Evolutionary conservation across 1,284 basidiomycete genomes (phyloP), one percentile per base, ranked within the genome.

Genomic region (Trichosporon faecale): DNA sequence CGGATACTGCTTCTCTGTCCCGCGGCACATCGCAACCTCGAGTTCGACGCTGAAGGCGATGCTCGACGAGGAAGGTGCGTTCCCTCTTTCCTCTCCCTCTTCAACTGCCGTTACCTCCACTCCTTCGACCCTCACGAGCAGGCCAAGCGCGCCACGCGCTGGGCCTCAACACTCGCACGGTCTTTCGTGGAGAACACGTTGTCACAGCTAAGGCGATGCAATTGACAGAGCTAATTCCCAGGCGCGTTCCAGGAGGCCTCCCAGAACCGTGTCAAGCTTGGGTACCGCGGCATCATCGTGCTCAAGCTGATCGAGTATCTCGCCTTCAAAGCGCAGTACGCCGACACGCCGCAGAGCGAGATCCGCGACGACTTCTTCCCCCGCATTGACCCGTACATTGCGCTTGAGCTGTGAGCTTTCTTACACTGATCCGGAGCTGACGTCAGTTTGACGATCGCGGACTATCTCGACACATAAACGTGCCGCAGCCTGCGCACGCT

Each of bases 221-320:
- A 37, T n/a, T 5, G 16, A 3, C 16, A 18, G 1, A 25, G 31
- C 31, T 67, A 63, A 25, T 11, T 23, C n/a, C 9, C 67, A 81
- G 82, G 80, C 66, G 82, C 80, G 2, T 85, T 85, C 69, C 78
- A 77, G 25, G 85, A 85, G 73, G 78, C 83, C 0, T 79, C 81
- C 70, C 82, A 77, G 65, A 81, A 83, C 44, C 77, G 78, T 1
- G 83, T 82, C 64, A 76, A 76, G 21, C 75, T 85, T 14, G 79
- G 84, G 63, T 82, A 85, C 67, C 78, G 85, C 52, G 85, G 85
- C 9, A 85, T 86, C 65, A 84, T 88, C 31, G 79, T 88, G 21
- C 85, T 86, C 73, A 88, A 87, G 75, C 86, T 88, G 7, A 83
- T 86, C 71, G 87, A 88, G 74, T 88, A 88, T 74, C 83, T 88